Evolutionary conservation across 345 rosid genomes (phyloP), one percentile per base, ranked within the genome.

Genomic region (Lepidium sativum): DNA sequence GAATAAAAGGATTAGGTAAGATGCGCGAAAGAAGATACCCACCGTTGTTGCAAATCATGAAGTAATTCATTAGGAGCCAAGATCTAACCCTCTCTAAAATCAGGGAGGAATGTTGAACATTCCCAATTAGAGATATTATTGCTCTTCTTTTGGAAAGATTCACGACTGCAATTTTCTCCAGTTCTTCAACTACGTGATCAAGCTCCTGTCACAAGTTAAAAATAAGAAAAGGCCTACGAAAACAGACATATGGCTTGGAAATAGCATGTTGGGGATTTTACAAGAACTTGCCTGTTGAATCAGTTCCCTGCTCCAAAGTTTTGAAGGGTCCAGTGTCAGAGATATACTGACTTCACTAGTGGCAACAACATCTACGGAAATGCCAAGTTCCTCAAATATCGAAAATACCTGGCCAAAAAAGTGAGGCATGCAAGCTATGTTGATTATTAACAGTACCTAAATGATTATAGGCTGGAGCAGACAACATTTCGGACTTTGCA

Each of bases 271-370:
- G 13, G 10, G 13, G 17, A 55, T 32, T 38, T 38, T 6, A 55
- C 44, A 63, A 48, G 31, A 41, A 49, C 90, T 86, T 90, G 88
- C 99, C 97, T 91, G 97, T 81, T 90, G 96, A 71, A 94, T 94
- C 13, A 94, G 84, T 67, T 94, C 99, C 79, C 97, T 83, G 73
- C 97, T 86, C 97, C 99, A 94, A 48, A 94, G 82, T 77, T 88
- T 90, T 49, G 96, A 91, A 2, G 97, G 99, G 80, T 94, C 99
- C 67, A 94, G 58, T 32, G 99, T 94, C 86, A 94, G 70, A 18
- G 99, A 94, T 75, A 94, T 82, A 75, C 97, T 94, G 78, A 94
- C 99, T 91, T 94, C 99, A 80, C 99, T 94, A 33, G 97, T 94
- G 58, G 99, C 99, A 49, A 94, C 99, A 66, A 91, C 99, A 78